Evolutionary conservation across 129 eudicot genomes (phyloP).

Genomic region (Silybum marianum): DNA sequence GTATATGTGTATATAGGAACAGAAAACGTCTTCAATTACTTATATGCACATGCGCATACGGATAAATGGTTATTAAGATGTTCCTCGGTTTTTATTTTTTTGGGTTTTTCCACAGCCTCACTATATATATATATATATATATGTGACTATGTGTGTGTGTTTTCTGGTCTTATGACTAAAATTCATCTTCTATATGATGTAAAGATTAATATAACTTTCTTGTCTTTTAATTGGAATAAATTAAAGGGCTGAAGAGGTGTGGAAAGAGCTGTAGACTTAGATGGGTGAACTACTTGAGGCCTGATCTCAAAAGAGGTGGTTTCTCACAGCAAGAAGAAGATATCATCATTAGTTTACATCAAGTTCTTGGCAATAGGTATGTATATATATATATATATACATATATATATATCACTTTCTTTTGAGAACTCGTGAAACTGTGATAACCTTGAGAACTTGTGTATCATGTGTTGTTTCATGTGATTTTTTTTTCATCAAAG

Average conservation of each 20-base stretch:
- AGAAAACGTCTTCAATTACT: no score
- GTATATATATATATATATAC: neutral
- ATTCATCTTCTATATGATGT: neutral
- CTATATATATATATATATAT: neutral
- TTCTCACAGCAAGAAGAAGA: constrained; percentile 72
- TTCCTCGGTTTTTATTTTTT: no score
- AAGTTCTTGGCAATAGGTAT: constrained; percentile 74
- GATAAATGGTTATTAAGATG: no score
- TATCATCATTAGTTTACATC: constrained; percentile 51
- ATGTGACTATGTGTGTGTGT: neutral
- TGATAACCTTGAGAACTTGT: no score
- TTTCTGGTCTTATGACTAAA: neutral
- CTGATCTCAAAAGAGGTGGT: constrained; percentile 81
- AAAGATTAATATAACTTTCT: neutral
- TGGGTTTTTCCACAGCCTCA: no score
- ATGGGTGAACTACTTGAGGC: constrained; percentile 81
- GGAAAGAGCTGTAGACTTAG: constrained; percentile 81
- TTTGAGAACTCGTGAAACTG: no score
- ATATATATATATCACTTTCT: no score
- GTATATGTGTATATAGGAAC: no score
- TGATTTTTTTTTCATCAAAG: no score
- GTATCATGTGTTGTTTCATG: no score
- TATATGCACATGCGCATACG: no score
- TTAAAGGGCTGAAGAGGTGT: constrained; percentile 67
- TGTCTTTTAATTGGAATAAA: neutral